Base-by-base conservation (phyloP, 768 basidiomycete species). In the Solioccasus polychromus region DNA sequence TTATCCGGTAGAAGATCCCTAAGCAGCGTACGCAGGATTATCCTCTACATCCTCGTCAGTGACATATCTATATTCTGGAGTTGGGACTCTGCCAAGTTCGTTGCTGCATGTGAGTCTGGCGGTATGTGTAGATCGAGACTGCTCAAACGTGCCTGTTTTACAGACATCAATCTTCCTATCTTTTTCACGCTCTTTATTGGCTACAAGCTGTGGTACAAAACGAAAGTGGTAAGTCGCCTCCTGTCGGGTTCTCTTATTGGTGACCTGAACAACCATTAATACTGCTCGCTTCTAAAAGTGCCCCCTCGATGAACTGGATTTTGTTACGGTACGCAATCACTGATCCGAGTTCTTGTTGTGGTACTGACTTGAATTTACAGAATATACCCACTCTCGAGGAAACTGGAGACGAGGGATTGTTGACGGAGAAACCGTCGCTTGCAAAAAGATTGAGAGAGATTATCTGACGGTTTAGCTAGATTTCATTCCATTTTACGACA, bases 371-470 rank as follows among this genome's bases (percentile, higher is more conserved):
- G 4, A n/a, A 12, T 34, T 17, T 15, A 11, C 50, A 83, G 79
- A 78, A 83, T 43, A 82, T 88, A 45, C 86, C 86, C 3, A 75
- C 77, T 0, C 38, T 80, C 24, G 83, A 85, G 63, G 83, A 88
- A 65, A 88, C 86, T 0, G 86, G 84, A 15, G 59, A 61, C 22
- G 53, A 60, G 36, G 44, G 23, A 37, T 17, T 60, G 1, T 36
- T 60, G 15, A 1, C 17, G 11, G 47, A 48, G 22, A 57, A 54
- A 31, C 15, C 17, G 3, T 53, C 55, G 14, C 5, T 40, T 20
- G 2, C 14, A 22, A 30, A 20, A 20, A 45, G 6, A 26, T 10
- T 47, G 26, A 28, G 32, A 26, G 45, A 53, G 17, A 1, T 52
- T 2, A 35, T 56, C n/a, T 57, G 39, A 56, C n/a, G 9, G 8